Base-by-base conservation (phyloP, 2,329 filamentous ascomycete genomes). In the Alternaria novae-zelandiae region DNA sequence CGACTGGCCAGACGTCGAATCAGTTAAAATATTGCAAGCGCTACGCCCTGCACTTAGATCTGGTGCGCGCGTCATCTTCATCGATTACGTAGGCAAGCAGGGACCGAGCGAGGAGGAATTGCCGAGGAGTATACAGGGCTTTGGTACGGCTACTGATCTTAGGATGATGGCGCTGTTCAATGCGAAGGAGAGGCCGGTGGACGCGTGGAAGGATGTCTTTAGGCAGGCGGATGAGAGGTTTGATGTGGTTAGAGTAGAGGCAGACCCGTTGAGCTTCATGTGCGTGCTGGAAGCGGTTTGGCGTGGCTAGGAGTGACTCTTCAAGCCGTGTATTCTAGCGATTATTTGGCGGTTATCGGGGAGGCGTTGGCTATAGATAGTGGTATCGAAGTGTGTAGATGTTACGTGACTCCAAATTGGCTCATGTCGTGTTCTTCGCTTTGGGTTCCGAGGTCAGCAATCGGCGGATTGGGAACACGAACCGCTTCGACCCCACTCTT, bases 1-100 rank as follows among this genome's bases (percentile, higher is more conserved):
- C 73, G 88, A 90, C 77, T 88, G 87, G 79, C 84, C 86, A 0
- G 87, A 87, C 13, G 82, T 82, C 86, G 71, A 77, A 41, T 69
- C 69, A 2, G 60, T 76, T 20, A 61, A 66, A 5, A 74, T 78
- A n/a, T 56, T 76, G 41, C 80, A 81, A 63, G 83, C 82, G 20
- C 79, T 89, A 9, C 76, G 87, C 3, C 86, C 87, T 2, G 83
- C 86, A 32, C 76, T 89, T 55, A 86, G 88, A 74, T 83, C 85
- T 2, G 83, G 88, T 17, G 82, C 86, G 11, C 79, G 83, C 51
- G 72, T 89, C 45, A 65, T 83, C 15, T 76, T 82, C 44, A 76
- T 79, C 17, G 80, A 82, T 23, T 78, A 79, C 44, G 72, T 81
- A 1, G 71, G 73, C 10, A 73, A 74, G 50, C 68, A 73, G 63